Evolutionary conservation across 257 asterid species (phyloP).

Genomic region (Solanum virginianum): DNA sequence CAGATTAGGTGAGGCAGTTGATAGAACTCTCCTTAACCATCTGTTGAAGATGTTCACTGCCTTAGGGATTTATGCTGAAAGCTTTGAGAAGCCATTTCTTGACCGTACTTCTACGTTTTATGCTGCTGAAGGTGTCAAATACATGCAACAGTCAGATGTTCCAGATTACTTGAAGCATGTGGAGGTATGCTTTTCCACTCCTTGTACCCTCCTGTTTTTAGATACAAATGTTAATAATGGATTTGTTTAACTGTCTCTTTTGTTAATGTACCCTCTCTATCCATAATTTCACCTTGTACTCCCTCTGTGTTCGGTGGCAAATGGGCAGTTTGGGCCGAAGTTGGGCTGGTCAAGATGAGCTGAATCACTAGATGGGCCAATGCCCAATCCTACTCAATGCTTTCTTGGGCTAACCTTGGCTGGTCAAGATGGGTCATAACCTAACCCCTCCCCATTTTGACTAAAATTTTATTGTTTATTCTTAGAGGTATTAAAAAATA

Average conservation of each 20-base stretch:
- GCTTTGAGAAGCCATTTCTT: constrained; percentile 95
- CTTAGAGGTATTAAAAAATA: not conserved
- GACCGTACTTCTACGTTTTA: constrained; percentile 88
- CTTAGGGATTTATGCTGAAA: constrained; percentile 84
- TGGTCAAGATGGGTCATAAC: not conserved
- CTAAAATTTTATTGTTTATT: not conserved
- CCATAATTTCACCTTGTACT: not conserved
- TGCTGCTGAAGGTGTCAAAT: constrained; percentile 91
- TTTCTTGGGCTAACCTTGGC: not conserved
- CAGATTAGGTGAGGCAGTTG: constrained; percentile 93
- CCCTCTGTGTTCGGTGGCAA: not conserved
- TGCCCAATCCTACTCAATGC: not conserved
- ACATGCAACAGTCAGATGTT: constrained; percentile 95
- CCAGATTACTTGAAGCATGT: constrained; percentile 89
- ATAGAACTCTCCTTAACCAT: constrained; percentile 94
- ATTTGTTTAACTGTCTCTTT: not conserved
- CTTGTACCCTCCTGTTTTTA: not conserved
- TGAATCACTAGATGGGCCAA: not conserved
- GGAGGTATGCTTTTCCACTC: constrained; percentile 41
- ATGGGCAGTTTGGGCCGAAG: not conserved
- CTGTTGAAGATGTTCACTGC: constrained; percentile 98
- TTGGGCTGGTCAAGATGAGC: not conserved
- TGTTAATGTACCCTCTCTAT: not conserved
- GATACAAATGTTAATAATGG: constrained; percentile 36
- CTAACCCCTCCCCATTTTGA: not conserved